Conservation (phyloP, 768 basidiomycete genomes). For the Panellus pusillus region DNA sequence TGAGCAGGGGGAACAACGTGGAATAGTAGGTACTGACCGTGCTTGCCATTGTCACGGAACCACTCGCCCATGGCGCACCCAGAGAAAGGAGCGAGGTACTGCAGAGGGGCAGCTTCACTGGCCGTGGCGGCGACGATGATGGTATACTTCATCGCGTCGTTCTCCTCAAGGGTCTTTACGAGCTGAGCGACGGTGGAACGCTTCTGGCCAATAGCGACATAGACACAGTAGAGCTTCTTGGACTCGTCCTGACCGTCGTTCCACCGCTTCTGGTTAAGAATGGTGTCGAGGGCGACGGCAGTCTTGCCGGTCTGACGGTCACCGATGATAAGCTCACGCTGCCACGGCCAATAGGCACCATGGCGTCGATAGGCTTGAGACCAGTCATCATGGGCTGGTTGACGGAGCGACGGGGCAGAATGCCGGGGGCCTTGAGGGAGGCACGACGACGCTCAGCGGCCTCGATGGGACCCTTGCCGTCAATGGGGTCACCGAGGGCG, state of each 20-base stretch:
- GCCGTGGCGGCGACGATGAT: conserved; percentile 99
- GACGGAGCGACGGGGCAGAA: conserved; percentile 98
- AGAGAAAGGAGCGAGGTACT: conserved; percentile 99
- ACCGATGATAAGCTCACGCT: conserved; percentile 99
- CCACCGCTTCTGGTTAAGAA: conserved; percentile 99
- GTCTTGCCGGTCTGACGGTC: conserved; percentile 99
- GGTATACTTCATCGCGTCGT: conserved; percentile 99
- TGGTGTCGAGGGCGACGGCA: conserved; percentile 99
- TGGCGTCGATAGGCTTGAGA: conserved; percentile 99
- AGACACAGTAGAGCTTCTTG: conserved; percentile 99
- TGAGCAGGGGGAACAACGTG: not conserved
- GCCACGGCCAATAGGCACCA: conserved; percentile 99
- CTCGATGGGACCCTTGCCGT: conserved; percentile 97
- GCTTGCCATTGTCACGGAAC: conserved; percentile 99
- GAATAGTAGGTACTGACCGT: conserved; percentile 57
- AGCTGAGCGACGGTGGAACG: conserved; percentile 99
- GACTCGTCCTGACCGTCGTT: conserved; percentile 96
- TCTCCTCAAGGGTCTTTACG: conserved; percentile 99
- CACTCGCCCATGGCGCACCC: conserved; percentile 99
- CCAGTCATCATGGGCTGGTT: conserved; percentile 99
- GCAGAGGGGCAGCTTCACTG: conserved; percentile 97
- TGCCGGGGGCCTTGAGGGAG: conserved; percentile 98
- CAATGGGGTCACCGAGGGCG: conserved; percentile 99
- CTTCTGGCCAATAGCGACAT: conserved; percentile 99
- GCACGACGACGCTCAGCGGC: conserved; percentile 94